Percentiles rank a stretch among this genome's conserved stretches.
Conservation (phyloP, 768 basidiomycete species). For the Collybiopsis confluens region DNA sequence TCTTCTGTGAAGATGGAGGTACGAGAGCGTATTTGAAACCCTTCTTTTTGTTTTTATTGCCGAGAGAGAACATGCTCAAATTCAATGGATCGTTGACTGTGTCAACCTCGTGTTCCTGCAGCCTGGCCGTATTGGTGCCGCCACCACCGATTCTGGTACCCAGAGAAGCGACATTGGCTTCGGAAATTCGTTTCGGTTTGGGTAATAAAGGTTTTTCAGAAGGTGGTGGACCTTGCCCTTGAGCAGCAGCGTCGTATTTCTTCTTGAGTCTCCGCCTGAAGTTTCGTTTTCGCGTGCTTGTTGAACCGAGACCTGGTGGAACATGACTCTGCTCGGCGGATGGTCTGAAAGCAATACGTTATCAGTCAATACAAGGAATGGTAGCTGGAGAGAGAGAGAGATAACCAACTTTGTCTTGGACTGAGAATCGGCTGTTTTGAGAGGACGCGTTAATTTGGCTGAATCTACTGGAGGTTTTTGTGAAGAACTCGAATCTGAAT, state of each 20-base stretch:
- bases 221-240: neutral
- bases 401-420: too few species aligned
- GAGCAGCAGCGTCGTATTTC: slow-evolving; percentile 1
- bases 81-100: neutral
- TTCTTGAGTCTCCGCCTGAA: slow-evolving; percentile 4
- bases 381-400: neutral
- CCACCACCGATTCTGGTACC: neutral
- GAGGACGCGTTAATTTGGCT: neutral
- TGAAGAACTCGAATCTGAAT: neutral
- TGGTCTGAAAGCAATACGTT: neutral
- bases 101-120: neutral
- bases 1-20: slow-evolving; percentile 27
- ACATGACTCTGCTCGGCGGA: neutral
- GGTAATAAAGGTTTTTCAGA: neutral
- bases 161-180: neutral
- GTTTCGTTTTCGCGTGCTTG: slow-evolving; percentile 7
- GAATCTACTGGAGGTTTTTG: neutral
- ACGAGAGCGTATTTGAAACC: slow-evolving; percentile 37
- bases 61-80: slow-evolving; percentile 36
- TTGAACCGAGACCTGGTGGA: slow-evolving; percentile 5
- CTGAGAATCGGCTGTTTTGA: too few species aligned
- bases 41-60: slow-evolving; percentile 50
- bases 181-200: neutral
- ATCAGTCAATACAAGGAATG: neutral
- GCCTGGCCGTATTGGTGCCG: neutral